phyloP scores from a whole-genome alignment of 768 basidiomycete genomes.

The Hemileccinum rubropunctum region DNA sequence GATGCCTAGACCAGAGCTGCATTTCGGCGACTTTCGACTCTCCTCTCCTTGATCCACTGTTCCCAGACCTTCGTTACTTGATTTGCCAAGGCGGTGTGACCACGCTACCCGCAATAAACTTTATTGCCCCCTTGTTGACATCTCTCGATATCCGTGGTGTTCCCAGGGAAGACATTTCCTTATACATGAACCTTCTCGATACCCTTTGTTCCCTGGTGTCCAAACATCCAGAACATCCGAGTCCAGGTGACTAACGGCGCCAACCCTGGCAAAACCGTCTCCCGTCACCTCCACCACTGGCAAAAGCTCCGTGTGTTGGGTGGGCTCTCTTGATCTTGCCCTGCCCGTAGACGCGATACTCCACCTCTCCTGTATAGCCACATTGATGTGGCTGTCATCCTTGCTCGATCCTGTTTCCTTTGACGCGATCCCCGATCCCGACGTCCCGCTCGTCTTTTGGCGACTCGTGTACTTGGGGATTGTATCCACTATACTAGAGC shows the following conservation, averaged over 20 bases:
- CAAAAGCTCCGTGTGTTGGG: not conserved
- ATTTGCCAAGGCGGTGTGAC: not conserved
- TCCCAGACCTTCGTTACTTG: conserved; percentile 6
- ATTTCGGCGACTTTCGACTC: not conserved
- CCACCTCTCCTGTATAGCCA: not conserved
- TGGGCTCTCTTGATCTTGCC: not conserved
- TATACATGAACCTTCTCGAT: conserved; percentile 1
- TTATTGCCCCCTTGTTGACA: not conserved
- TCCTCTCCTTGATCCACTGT: not conserved
- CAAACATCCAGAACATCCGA: conserved; percentile 4
- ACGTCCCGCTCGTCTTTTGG: not conserved
- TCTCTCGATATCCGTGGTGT: not conserved
- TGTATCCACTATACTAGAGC: not conserved
- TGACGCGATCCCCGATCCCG: not conserved
- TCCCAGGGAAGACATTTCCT: not conserved
- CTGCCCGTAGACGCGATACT: not conserved
- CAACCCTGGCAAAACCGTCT: not conserved
- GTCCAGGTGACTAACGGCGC: not conserved
- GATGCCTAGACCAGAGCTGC: not conserved
- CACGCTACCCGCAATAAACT: not conserved
- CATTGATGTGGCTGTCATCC: not conserved
- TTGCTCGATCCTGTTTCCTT: not conserved
- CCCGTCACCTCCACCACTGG: not conserved
- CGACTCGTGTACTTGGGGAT: conserved; percentile 2
- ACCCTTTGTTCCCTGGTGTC: conserved; percentile 1